Percentiles rank a stretch among this genome's conserved stretches.
Evolutionary conservation across 1,284 basidiomycete species (phyloP).

Genomic region (Rhodotorula sp.): DNA sequence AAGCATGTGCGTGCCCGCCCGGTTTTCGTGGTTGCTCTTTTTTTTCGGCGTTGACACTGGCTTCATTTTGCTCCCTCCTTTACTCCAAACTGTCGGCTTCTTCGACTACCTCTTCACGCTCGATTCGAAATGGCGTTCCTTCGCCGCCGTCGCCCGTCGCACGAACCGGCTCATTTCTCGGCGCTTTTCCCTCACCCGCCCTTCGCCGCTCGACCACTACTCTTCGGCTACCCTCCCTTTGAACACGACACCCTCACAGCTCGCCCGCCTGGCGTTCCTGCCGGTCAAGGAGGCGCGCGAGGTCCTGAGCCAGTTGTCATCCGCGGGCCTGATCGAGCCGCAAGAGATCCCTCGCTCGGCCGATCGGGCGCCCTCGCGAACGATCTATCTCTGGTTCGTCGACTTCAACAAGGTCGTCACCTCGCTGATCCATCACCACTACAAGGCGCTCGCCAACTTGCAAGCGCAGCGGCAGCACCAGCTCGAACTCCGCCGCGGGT

Average conservation of each 20-base stretch:
- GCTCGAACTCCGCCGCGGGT: constrained; percentile 62
- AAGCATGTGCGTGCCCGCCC: constrained; percentile 67
- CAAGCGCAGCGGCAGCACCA: constrained; percentile 68
- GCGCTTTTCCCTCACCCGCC: too few relatives aligned
- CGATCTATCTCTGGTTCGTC: constrained; percentile 86
- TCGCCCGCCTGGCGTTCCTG: constrained; percentile 91
- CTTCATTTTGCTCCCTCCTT: too few relatives aligned
- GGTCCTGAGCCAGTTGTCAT: constrained; percentile 72
- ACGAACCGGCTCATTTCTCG: too few relatives aligned
- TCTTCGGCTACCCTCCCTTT: neutral
- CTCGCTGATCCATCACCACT: constrained; percentile 69
- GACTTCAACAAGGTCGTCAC: constrained; percentile 78
- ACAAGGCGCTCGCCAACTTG: constrained; percentile 86
- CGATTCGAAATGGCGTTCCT: too few relatives aligned
- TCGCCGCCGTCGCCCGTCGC: too few relatives aligned
- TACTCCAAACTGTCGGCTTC: too few relatives aligned
- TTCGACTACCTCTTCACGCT: neutral
- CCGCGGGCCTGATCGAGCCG: constrained; percentile 76
- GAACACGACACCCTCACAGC: constrained; percentile 55
- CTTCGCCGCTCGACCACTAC: neutral
- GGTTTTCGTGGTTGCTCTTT: neutral
- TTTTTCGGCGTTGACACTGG: neutral
- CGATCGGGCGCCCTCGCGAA: constrained; percentile 78
- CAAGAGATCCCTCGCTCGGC: constrained; percentile 87
- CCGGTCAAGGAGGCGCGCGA: constrained; percentile 81